Conservation (phyloP, 225 moss, liverwort and hornwort species). For the Thuidium tamariscinum region DNA sequence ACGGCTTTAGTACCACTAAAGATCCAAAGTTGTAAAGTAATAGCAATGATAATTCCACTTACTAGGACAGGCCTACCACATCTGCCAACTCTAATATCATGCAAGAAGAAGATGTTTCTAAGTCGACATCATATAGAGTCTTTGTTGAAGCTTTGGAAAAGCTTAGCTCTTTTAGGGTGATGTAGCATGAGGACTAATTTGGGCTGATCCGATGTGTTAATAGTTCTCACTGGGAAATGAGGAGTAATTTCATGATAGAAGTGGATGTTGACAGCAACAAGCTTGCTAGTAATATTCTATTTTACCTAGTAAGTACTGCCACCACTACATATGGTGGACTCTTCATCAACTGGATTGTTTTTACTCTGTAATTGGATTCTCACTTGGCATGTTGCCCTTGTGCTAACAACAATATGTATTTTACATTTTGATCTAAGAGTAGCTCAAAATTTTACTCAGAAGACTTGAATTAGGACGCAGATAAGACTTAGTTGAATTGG, state of each 20-base stretch:
- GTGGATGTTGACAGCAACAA: background rate
- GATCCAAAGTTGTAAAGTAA: background rate
- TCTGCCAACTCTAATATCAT: background rate
- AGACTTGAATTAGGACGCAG: background rate
- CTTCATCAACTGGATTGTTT: background rate
- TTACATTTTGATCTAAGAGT: background rate
- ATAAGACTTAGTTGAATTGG: background rate
- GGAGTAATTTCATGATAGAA: background rate
- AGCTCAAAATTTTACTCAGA: background rate
- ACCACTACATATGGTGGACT: background rate
- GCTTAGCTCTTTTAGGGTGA: slow-evolving; percentile 3
- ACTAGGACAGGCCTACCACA: background rate
- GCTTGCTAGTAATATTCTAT: background rate
- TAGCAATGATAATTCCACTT: no score
- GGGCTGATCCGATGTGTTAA: background rate
- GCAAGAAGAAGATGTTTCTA: background rate
- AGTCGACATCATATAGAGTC: background rate
- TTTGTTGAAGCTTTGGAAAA: slow-evolving; percentile 14
- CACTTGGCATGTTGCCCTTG: background rate
- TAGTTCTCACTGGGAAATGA: background rate
- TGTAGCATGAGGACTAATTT: background rate
- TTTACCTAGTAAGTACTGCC: background rate
- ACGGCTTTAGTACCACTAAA: background rate
- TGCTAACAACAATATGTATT: background rate
- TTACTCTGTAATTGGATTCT: background rate